Evolutionary conservation across 352 stramenopile genomes (phyloP).

Genomic region (Pythium rhizo-oryzae): DNA sequence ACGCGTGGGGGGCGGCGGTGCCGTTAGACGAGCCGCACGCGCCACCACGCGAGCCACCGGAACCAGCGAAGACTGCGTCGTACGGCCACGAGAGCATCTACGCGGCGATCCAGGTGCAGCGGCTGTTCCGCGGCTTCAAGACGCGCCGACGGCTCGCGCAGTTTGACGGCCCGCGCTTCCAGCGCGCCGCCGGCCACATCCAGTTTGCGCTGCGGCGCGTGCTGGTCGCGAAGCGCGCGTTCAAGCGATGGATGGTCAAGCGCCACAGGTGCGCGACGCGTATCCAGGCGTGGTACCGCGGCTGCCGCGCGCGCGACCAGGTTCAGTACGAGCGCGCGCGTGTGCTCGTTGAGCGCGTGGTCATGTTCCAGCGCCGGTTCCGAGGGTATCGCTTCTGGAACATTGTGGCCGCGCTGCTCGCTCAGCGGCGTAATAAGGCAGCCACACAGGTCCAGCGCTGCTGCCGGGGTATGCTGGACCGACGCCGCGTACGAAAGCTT

Average conservation of each 20-base stretch:
- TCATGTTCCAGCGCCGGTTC: conserved; percentile 27
- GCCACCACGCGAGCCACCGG: background rate
- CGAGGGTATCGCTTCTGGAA: conserved; percentile 38
- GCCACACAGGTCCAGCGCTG: conserved; percentile 31
- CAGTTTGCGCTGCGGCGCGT: conserved; percentile 33
- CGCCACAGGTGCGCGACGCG: conserved; percentile 20
- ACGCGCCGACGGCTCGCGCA: conserved; percentile 37
- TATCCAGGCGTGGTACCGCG: conserved; percentile 35
- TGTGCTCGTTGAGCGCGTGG: conserved; percentile 13
- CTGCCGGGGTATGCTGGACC: conserved; percentile 20
- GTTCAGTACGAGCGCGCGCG: conserved; percentile 21
- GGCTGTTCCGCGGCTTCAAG: conserved; percentile 41
- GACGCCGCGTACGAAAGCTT: conserved; percentile 11
- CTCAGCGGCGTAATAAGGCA: conserved; percentile 17
- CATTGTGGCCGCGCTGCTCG: conserved; percentile 22
- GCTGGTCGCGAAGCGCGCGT: conserved; percentile 20
- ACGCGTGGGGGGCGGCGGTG: conserved; percentile 14
- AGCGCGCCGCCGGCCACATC: conserved; percentile 26
- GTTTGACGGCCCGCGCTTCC: conserved; percentile 40
- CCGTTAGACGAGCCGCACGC: background rate
- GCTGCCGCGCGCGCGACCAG: conserved; percentile 18
- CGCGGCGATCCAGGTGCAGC: conserved; percentile 63
- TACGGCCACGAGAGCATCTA: conserved; percentile 61
- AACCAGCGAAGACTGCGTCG: conserved; percentile 10
- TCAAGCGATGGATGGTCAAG: conserved; percentile 28